A percentile compares a stretch with the other conserved stretches of the same genome.
Conservation (phyloP, 139 green algal species). For the Dunaliella primolecta region DNA sequence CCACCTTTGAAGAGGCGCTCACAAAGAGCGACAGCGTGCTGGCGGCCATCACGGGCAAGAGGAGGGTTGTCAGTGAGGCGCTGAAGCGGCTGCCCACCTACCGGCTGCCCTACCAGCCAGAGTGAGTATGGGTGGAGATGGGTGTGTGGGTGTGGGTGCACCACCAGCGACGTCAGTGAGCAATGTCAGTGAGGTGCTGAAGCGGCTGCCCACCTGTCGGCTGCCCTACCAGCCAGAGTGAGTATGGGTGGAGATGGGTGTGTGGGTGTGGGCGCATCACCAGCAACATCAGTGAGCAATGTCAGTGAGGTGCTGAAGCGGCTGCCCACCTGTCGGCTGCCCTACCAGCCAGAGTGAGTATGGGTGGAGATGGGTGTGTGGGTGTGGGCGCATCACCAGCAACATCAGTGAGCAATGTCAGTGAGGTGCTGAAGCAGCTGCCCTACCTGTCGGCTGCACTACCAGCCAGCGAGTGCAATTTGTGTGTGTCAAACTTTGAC, state of each 20-base stretch:
- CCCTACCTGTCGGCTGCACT: not conserved
- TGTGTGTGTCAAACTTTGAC: too few species aligned
- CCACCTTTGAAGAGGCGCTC: too few species aligned
- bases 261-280: not conserved
- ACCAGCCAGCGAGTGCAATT: too few species aligned
- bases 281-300: too few species aligned
- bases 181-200: too few species aligned
- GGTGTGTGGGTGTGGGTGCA: not conserved
- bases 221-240: not conserved
- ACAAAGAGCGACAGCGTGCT: too few species aligned
- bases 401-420: too few species aligned
- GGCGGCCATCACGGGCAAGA: too few species aligned
- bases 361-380: not conserved
- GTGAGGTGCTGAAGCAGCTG: too few species aligned
- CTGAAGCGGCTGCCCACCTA: not conserved
- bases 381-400: not conserved
- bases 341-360: not conserved
- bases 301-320: too few species aligned
- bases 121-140: not conserved
- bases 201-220: not conserved
- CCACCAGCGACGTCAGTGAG: too few species aligned
- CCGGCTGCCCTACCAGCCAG: not conserved
- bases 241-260: not conserved
- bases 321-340: not conserved
- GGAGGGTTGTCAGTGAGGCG: too few species aligned